Evolutionary conservation across 1,139 yeast species (phyloP), one percentile per base, ranked within the genome.

Genomic region (Wickerhamomyces sp.): DNA sequence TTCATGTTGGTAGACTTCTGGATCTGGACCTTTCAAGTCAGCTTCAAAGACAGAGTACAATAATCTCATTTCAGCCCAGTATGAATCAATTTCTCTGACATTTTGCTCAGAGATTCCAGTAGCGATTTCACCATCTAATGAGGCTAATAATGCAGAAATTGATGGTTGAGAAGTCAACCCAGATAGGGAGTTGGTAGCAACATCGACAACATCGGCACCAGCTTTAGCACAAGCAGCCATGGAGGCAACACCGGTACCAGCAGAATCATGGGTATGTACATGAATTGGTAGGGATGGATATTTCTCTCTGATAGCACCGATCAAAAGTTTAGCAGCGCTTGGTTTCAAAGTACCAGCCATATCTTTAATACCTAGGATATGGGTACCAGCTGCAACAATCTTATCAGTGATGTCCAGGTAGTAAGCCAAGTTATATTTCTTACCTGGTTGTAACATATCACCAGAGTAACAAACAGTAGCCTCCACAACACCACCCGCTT

Each of bases 281-380:
- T 93, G 99, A 62, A 93, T 91, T 56, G 98, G 97, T 63, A 94
- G 76, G 62, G 88, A 80, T 44, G 99, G 99, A 69, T 88, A 89
- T 68, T 79, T 84, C 51, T 79, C 79, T 69, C 99, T 83, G 57
- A 93, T 81, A 33, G 88, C 73, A 48, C 93, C 81, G 60, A 93
- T 76, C 64, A 93, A 79, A 45, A 83, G 56, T 45, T 76, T 81
- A 39, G 99, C 99, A 51, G 99, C 99, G 52, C 80, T 76, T 50
- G 99, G 99, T 71, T 93, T 91, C 73, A 93, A 70, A 50, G 98
- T 91, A 72, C 99, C 99, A 44, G 99, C 99, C 99, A 93, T 93
- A 72, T 93, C 99, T 72, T 93, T 93, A 65, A 93, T 93, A 69
- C 98, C 99, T 60, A 93, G 76, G 63, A 93, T 80, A 68, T 93